Evolutionary conservation across 2,329 filamentous ascomycete species (phyloP), one percentile per base, ranked within the genome.

Genomic region (Cucurbitaria berberidis): DNA sequence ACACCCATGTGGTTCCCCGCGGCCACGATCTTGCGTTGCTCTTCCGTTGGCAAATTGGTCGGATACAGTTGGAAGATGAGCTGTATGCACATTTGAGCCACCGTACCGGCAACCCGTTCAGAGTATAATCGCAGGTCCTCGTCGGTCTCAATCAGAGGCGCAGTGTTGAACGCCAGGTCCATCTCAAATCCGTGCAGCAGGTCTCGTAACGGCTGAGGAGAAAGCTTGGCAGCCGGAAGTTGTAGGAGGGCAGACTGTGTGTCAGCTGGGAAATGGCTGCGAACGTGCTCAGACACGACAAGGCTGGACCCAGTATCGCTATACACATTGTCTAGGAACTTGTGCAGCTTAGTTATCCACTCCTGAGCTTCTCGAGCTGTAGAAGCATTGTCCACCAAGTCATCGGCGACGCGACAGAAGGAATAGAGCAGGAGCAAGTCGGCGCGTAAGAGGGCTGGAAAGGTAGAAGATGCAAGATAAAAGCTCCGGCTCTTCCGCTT

Each of bases 351-450:
- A 15, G 74, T 67, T 40, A 89, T 83, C 82, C 86, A 89, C 8
- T 74, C 62, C 22, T 75, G 73, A 5, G 86, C 85, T 60, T 87
- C 83, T 0, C 76, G 66, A 1, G 77, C 68, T 1, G 78, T 79
- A 1, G 74, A 62, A 0, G 88, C 83, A 53, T 90, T 82, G 60
- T 91, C 89, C 8, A 91, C 82, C 4, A 91, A 77, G 63, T 91
- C 88, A 67, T 91, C 89, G 1, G 87, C 87, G 9, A 90, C 83
- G 10, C 89, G 81, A 62, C 89, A 91, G 67, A 90, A 91, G 0
- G 87, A 89, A 66, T 91, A 91, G 75, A 91, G 74, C 1, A 89
- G 74, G 22, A 89, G 81, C 11, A 91, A 69, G 60, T 91, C 88
- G 26, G 88, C 85, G 5, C 88, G 82, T 7, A 91, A 76, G 21